These are phyloP conservation scores for Lachnellula cervina DNA, from an alignment of 2,329 filamentous ascomycete genomes.

Conservation along the genomic window DNA sequence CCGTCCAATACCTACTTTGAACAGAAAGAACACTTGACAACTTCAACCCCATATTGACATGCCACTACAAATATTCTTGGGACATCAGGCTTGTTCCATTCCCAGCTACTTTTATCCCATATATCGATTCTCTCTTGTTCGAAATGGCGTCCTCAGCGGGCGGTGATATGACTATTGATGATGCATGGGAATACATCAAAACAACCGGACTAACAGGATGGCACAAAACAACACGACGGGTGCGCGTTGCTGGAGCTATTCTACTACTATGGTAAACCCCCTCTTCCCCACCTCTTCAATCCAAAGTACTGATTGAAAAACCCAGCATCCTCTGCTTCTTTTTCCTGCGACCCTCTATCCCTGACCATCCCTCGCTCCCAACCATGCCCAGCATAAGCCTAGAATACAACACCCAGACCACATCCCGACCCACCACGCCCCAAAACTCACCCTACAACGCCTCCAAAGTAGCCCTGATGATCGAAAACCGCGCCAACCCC, in stretches of 20 bases:
- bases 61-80: no score
- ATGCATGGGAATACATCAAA: slow-evolving; percentile 26
- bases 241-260: slow-evolving; percentile 24
- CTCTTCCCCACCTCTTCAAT: neutral
- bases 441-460: slow-evolving; percentile 19
- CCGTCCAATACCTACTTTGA: no score
- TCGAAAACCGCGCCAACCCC: slow-evolving; percentile 47
- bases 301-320: neutral
- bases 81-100: no score
- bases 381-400: slow-evolving; percentile 20
- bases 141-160: slow-evolving; percentile 17
- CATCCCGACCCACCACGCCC: neutral
- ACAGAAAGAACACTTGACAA: no score
- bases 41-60: no score
- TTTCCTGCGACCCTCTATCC: slow-evolving; percentile 22
- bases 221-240: slow-evolving; percentile 28
- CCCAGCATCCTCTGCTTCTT: slow-evolving; percentile 20
- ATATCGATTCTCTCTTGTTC: neutral
- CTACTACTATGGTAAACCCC: slow-evolving; percentile 25
- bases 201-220: slow-evolving; percentile 18
- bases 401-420: slow-evolving; percentile 14
- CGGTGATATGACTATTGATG: slow-evolving; percentile 28
- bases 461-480: slow-evolving; percentile 45
- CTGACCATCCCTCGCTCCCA: slow-evolving; percentile 14
- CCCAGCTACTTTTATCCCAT: neutral